A percentile compares a stretch with the other conserved stretches of the same genome.
Conservation (phyloP, 2,329 filamentous ascomycete genomes). For the Tolypocladium sp. region DNA sequence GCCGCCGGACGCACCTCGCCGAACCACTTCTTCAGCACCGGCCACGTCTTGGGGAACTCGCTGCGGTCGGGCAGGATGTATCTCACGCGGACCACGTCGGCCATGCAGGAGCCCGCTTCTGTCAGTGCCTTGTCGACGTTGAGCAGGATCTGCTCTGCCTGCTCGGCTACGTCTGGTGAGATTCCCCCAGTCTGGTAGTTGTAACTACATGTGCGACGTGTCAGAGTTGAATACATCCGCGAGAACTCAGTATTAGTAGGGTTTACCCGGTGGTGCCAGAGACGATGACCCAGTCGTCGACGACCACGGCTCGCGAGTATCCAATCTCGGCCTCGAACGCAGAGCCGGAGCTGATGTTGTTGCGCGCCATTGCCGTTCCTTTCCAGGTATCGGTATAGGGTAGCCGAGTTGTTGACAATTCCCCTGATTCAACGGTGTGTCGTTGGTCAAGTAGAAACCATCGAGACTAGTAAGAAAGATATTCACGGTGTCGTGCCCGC, state of each 20-base stretch:
- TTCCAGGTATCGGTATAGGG: background rate
- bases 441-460: background rate
- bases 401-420: background rate
- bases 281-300: slow-evolving; percentile 41
- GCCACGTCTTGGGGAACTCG: slow-evolving; percentile 40
- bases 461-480: background rate
- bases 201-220: slow-evolving; percentile 26
- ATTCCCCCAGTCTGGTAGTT: slow-evolving; percentile 39
- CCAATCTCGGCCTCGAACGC: slow-evolving; percentile 43
- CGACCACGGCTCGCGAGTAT: slow-evolving; percentile 44
- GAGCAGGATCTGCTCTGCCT: slow-evolving; percentile 38
- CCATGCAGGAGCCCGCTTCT: slow-evolving; percentile 30
- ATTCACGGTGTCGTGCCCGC: too few relatives aligned
- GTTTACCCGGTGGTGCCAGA: slow-evolving; percentile 44
- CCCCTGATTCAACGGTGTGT: background rate
- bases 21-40: slow-evolving; percentile 39
- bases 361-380: slow-evolving; percentile 19
- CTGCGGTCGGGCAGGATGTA: slow-evolving; percentile 40
- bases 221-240: background rate
- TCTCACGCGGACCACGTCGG: slow-evolving; percentile 40
- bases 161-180: slow-evolving; percentile 32
- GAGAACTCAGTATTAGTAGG: background rate
- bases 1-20: slow-evolving; percentile 40
- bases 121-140: slow-evolving; percentile 37
- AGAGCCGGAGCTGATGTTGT: slow-evolving; percentile 39